Evolutionary conservation across 164 flowering plant species (phyloP).

Genomic region (Litsea cubeba): DNA sequence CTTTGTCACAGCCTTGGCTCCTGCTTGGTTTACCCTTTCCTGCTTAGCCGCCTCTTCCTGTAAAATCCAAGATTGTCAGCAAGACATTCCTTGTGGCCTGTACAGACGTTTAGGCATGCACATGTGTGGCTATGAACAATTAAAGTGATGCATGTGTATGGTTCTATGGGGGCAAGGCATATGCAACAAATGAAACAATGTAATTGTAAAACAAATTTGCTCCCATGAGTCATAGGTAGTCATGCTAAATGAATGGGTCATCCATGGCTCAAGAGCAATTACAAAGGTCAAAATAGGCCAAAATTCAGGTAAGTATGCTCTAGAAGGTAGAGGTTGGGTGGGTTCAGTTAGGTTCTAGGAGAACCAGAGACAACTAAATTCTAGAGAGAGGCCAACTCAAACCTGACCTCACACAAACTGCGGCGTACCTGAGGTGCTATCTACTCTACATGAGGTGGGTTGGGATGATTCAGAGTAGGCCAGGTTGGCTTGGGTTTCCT

Average conservation of each 20-base stretch:
- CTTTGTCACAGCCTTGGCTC: slow-evolving; percentile 46
- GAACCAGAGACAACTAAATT: too few relatives aligned
- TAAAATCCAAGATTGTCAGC: not conserved
- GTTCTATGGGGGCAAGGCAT: not conserved
- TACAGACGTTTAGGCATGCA: too few relatives aligned
- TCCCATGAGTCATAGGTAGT: not conserved
- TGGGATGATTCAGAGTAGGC: too few relatives aligned
- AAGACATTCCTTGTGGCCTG: not conserved
- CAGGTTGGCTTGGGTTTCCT: too few relatives aligned
- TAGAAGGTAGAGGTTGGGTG: too few relatives aligned
- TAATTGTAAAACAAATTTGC: too few relatives aligned
- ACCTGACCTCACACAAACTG: too few relatives aligned
- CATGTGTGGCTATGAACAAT: too few relatives aligned
- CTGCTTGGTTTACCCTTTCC: slow-evolving; percentile 35
- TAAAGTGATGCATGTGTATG: not conserved
- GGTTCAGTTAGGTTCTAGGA: too few relatives aligned
- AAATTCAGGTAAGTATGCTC: not conserved
- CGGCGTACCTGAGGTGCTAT: too few relatives aligned
- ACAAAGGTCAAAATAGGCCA: not conserved
- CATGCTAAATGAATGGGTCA: not conserved
- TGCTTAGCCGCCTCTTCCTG: slow-evolving; percentile 54
- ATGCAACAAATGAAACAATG: not conserved
- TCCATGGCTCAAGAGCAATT: not conserved
- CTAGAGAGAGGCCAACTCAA: too few relatives aligned
- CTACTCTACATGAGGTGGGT: too few relatives aligned